A percentile compares a stretch with the other conserved stretches of the same genome.
Conservation (phyloP, 495 filamentous ascomycete genomes). For the Lepidopterella palustris region DNA sequence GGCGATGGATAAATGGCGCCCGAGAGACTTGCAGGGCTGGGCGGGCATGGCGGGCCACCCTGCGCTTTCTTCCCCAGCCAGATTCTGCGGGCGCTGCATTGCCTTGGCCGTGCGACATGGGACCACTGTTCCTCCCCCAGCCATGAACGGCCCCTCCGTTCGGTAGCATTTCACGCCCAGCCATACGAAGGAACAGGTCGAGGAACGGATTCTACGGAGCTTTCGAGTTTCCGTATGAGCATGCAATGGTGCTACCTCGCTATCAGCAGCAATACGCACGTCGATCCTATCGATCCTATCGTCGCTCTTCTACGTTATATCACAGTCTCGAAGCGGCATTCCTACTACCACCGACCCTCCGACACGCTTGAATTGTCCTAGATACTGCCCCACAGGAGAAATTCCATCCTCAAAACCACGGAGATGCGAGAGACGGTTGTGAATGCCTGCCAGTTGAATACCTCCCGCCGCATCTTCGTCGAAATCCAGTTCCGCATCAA, state of each 20-base stretch:
- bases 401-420: conserved; percentile 9
- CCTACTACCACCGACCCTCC: conserved; percentile 8
- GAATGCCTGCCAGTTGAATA: conserved; percentile 24
- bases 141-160: conserved; percentile 2
- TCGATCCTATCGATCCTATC: conserved; percentile 18
- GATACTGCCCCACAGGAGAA: conserved; percentile 14
- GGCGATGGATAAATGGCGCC: conserved; percentile 4
- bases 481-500: conserved; percentile 31
- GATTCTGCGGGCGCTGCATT: conserved; percentile 9
- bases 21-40: not conserved
- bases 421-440: conserved; percentile 27
- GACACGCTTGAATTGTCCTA: conserved; percentile 6
- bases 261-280: conserved; percentile 21
- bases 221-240: conserved; percentile 8
- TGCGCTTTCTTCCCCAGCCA: not conserved
- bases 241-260: conserved; percentile 23
- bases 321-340: conserved; percentile 3
- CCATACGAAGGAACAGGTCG: conserved; percentile 22
- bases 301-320: conserved; percentile 20
- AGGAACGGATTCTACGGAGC: conserved; percentile 22
- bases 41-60: not conserved
- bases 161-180: not conserved
- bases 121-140: not conserved
- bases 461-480: conserved; percentile 30
- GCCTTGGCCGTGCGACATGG: not conserved